Evolutionary conservation across 2,329 filamentous ascomycete species (phyloP), one percentile per base, ranked within the genome.

Genomic region (Stenocarpella maydis): DNA sequence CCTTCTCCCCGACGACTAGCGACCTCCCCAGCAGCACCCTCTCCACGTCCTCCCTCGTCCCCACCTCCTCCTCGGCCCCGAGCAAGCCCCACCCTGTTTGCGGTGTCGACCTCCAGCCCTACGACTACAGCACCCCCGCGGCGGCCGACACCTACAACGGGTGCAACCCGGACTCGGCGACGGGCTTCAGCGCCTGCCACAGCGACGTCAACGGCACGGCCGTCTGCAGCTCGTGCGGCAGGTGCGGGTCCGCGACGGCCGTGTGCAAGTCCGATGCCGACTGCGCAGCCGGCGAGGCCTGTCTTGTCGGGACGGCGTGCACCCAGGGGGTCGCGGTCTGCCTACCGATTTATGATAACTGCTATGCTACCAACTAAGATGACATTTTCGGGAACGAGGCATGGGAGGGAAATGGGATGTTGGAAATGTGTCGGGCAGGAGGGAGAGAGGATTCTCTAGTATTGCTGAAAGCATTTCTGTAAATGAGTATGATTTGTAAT

Each of bases 141-240:
- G 37, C 55, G 10, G 65, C 65, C 7, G 7, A 24, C 31, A 64
- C 58, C 28, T 70, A 52, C 65, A 70, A 55, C 54, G 69, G 58
- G 31, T 69, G 68, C 68, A 69, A 69, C 69, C 37, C 65, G 2
- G 14, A 14, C 24, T 37, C 54, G 15, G 21, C 19, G n/a, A 68
- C 50, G 1, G 24, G 28, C 6, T 70, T 58, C 34, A 68, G 49
- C 43, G 65, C 55, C 15, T 70, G 68, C 63, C 68, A 69, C 43
- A 15, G 14, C 24, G 54, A 49, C 26, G 24, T 63, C 54, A 61
- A 34, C 49, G 49, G 64, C 6, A 65, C 47, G 9, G 34, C 45
- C 1, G 10, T 68, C 4, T 70, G 69, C 39, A 28, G 28, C 55
- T 68, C 58, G 43, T 69, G 68, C 45, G 68, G 68, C 28, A 67